Conservation (phyloP, 257 asterid species). For the Apocynum venetum region DNA sequence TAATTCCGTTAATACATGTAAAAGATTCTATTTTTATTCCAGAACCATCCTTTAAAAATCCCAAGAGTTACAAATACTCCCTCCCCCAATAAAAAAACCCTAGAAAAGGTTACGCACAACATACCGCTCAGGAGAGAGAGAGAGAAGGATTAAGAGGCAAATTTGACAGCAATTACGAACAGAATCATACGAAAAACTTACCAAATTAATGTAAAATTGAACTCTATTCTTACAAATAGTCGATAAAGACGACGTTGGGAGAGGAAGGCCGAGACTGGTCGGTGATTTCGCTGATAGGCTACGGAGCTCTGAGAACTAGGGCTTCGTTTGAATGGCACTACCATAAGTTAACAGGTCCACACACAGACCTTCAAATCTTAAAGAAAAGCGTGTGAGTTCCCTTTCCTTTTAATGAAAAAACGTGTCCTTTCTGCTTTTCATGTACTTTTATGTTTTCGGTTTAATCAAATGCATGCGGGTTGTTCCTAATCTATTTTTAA, state of each 20-base stretch:
- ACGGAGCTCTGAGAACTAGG: background rate
- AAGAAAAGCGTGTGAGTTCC: background rate
- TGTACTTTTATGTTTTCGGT: no score
- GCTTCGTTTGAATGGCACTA: background rate
- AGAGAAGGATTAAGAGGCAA: background rate
- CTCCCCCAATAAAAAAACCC: background rate
- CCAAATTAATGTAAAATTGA: background rate
- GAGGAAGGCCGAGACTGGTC: background rate
- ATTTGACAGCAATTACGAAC: background rate
- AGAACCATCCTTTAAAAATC: background rate
- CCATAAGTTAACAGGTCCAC: background rate
- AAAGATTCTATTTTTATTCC: slow-evolving; percentile 3
- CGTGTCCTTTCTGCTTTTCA: background rate
- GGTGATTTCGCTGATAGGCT: background rate
- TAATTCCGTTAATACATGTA: background rate
- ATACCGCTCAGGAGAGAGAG: background rate
- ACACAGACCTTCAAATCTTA: background rate
- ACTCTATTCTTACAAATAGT: background rate
- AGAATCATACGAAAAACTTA: background rate
- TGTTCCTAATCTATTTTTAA: no score
- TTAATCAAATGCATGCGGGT: no score
- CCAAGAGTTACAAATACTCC: background rate
- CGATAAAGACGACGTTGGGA: background rate
- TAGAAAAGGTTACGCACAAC: background rate
- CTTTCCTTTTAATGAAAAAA: background rate